Evolutionary conservation across 2,329 filamentous ascomycete species (phyloP).

Genomic region (Botryotinia narcissicola): DNA sequence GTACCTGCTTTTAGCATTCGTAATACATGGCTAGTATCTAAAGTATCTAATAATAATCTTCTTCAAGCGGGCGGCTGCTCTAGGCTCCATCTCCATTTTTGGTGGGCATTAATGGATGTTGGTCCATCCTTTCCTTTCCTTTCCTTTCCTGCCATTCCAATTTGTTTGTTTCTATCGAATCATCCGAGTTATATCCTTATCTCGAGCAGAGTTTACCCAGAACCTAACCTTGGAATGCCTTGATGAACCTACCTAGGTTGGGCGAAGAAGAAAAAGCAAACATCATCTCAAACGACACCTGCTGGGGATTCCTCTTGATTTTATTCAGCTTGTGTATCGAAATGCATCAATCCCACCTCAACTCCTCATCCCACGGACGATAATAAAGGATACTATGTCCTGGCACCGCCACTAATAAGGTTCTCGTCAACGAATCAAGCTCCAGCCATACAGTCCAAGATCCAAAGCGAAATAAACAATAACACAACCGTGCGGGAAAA

Average conservation of each 20-base stretch:
- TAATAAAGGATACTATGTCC: conserved; percentile 10
- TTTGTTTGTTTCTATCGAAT: not conserved
- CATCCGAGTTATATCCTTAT: not conserved
- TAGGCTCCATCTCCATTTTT: not conserved
- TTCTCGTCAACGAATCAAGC: conserved; percentile 11
- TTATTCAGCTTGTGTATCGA: not conserved
- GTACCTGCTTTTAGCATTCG: not conserved
- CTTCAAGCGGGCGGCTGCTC: not conserved
- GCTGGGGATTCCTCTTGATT: not conserved
- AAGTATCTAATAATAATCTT: not conserved
- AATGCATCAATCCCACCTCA: not conserved
- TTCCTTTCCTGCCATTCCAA: conserved; percentile 5
- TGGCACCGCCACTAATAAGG: conserved; percentile 11
- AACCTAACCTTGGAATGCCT: not conserved
- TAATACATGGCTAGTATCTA: not conserved
- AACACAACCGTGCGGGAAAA: conserved; percentile 18
- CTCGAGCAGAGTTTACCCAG: not conserved
- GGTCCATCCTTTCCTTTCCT: not conserved
- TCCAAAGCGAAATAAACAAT: conserved; percentile 9
- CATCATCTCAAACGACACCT: not conserved
- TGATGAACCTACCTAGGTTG: not conserved
- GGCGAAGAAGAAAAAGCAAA: not conserved
- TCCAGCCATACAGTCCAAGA: not conserved
- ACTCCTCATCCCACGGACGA: not conserved
- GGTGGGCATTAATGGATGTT: not conserved